Conservation (phyloP, 1,284 basidiomycete genomes). For the Erythrobasidium hasegawianum region DNA sequence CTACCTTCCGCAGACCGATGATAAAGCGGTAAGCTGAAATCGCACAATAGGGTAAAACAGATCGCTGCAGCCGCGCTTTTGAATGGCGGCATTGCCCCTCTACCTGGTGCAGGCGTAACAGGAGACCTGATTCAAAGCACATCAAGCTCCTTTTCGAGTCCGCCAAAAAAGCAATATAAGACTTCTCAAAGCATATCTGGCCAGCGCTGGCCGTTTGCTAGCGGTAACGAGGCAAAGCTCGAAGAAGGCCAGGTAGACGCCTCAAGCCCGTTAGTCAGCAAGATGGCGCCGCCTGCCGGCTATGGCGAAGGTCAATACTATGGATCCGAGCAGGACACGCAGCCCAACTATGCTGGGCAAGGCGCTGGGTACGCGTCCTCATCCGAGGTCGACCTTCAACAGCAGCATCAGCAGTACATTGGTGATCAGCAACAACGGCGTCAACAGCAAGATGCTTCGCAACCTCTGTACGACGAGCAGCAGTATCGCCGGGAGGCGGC, state of each 20-base stretch:
- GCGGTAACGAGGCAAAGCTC: not conserved
- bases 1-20: not conserved
- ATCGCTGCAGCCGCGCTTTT: not conserved
- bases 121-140: not conserved
- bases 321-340: not conserved
- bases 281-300: not conserved
- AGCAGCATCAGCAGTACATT: not conserved
- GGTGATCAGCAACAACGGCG: not conserved
- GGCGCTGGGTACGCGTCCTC: not conserved
- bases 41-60: not conserved
- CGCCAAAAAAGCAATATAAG: not conserved
- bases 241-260: not conserved
- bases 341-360: not conserved
- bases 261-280: not conserved
- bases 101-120: not conserved
- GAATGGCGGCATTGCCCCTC: not conserved
- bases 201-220: not conserved
- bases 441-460: not conserved
- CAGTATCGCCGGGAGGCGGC: not conserved
- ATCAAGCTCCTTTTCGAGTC: not conserved
- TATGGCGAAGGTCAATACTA: not conserved
- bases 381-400: conserved; percentile 3
- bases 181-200: not conserved
- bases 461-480: not conserved
- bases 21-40: too few species aligned